Evolutionary conservation across 768 basidiomycete species (phyloP).

Genomic region (Galerina marginata): DNA sequence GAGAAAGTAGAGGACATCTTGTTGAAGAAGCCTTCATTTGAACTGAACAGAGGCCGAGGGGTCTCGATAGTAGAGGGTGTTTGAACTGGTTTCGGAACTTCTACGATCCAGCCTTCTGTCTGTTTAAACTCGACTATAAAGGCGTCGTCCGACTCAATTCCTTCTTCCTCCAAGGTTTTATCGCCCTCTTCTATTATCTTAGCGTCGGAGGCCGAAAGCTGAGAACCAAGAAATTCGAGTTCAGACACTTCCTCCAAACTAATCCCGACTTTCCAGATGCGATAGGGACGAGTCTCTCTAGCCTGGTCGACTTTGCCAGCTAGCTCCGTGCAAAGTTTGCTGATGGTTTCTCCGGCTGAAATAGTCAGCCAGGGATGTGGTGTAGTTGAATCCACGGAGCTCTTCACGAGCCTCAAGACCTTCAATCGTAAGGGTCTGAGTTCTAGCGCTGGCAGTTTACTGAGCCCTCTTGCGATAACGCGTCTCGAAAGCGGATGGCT

Average conservation of each 20-base stretch:
- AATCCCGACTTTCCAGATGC: conserved; percentile 67
- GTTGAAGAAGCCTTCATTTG: conserved; percentile 61
- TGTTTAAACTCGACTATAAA: conserved; percentile 80
- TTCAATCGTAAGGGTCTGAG: conserved; percentile 71
- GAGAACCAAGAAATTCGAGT: conserved; percentile 37
- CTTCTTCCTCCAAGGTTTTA: conserved; percentile 61
- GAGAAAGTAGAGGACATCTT: conserved; percentile 37
- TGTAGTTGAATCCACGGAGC: conserved; percentile 26
- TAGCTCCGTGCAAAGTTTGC: conserved; percentile 45
- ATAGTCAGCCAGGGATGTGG: conserved; percentile 46
- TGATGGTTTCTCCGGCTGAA: conserved; percentile 57
- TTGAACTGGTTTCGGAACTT: conserved; percentile 29
- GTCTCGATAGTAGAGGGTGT: conserved; percentile 27
- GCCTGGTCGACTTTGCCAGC: conserved; percentile 40
- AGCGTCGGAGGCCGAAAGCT: conserved; percentile 34
- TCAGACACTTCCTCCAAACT: conserved; percentile 41
- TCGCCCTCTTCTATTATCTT: conserved; percentile 52
- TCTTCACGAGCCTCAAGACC: conserved; percentile 53
- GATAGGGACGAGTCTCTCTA: conserved; percentile 46
- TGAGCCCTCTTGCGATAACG: conserved; percentile 65
- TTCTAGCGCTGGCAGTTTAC: conserved; percentile 63
- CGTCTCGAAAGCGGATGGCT: conserved; percentile 62
- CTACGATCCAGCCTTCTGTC: conserved; percentile 63
- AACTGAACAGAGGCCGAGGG: conserved; percentile 58
- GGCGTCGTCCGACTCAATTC: conserved; percentile 64